These are phyloP conservation scores for Candida sojae DNA, from an alignment of 1,139 yeast species.

Conservation along the genomic window DNA sequence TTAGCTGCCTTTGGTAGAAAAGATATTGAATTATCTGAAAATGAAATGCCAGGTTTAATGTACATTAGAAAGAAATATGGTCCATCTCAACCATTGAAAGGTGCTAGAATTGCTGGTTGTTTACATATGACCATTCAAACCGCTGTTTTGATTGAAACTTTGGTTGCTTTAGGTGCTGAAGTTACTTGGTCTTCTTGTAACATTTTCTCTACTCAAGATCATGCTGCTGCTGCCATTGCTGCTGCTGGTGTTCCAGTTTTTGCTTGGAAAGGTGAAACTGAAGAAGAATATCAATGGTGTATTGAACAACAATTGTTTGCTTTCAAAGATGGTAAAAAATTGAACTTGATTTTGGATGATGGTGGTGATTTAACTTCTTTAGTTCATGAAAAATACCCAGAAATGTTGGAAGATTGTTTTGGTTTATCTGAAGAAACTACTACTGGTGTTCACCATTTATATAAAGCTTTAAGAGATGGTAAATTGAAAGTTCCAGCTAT, in stretches of 20 bases:
- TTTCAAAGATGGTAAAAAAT: constrained; percentile 94
- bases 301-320: constrained; percentile 99
- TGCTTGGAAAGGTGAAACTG: constrained; percentile 99
- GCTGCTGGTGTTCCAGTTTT: constrained; percentile 99
- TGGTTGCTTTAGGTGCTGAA: constrained; percentile 98
- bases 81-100: constrained; percentile 90
- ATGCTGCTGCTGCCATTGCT: constrained; percentile 99
- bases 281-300: constrained; percentile 99
- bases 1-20: constrained; percentile 99
- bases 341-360: constrained; percentile 97
- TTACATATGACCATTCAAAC: constrained; percentile 99
- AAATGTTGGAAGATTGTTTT: constrained; percentile 91
- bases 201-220: constrained; percentile 99
- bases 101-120: constrained; percentile 99
- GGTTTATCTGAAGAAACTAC: constrained; percentile 99
- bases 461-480: constrained; percentile 92
- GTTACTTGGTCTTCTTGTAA: constrained; percentile 99
- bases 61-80: constrained; percentile 95
- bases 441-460: constrained; percentile 99
- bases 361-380: constrained; percentile 99
- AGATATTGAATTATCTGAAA: constrained; percentile 98
- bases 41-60: constrained; percentile 99
- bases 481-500: constrained; percentile 98
- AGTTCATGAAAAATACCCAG: constrained; percentile 98
- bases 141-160: constrained; percentile 97